Base-by-base conservation (phyloP, 208 protist genomes). In the Phytomonas sp. region DNA sequence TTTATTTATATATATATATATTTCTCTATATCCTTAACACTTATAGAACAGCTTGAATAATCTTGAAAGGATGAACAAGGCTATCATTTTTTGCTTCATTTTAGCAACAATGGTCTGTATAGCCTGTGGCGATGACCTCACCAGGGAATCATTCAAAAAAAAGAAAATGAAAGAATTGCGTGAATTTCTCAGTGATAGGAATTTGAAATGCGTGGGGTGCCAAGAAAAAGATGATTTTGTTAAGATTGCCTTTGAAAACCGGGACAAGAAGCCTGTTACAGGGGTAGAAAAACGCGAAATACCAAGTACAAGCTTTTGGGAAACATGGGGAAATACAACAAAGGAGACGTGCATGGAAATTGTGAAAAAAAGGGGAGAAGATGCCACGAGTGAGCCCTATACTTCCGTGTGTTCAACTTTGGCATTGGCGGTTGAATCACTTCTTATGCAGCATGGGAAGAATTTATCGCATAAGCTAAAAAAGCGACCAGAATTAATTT, bases 81-180 rank as follows among this genome's bases (percentile, higher is more conserved):
- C 42, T 66, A 65, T 16, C 0, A 0, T 34, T 68, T 67, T 68
- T 67, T 60, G 19, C 63, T 32, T 10, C n/a, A 10, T 59, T 16
- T 59, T 33, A 30, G n/a, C 66, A 4, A 3, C 36, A 66, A 42
- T 30, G 4, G 63, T 5, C 23, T 42, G 10, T 78, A 11, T 67
- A 32, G 40, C 66, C 66, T 70, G 61, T 60, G 56, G 42, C 67
- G 70, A 42, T 6, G 31, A 31, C 30, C 14, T 76, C 56, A 88
- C 85, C 0, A 83, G 94, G 71, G 67, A 65, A 16, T 85, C 95
- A 49, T 93, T 97, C 63, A 84, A 82, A 42, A 83, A 82, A 33
- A 97, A 95, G 92, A 95, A 95, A 61, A 80, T 97, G 11, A 92
- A 92, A 45, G 86, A 97, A 33, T 75, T 97, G 19, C 86, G 86